Evolutionary conservation across 768 basidiomycete species (phyloP).

Genomic region (Suillus discolor): DNA sequence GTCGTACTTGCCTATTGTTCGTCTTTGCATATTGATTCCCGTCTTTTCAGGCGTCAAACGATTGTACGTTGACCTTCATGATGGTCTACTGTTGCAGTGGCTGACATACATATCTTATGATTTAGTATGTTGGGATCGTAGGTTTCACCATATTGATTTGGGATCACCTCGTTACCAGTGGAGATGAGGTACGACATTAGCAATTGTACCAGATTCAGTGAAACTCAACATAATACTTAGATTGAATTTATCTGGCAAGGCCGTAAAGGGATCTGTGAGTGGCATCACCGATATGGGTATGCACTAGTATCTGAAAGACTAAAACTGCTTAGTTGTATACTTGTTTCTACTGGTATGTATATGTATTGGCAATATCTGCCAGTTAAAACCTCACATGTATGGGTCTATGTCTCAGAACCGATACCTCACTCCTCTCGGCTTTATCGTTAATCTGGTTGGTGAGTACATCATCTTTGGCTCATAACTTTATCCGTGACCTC

Average conservation of each 20-base stretch:
- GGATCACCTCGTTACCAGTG: conserved; percentile 38
- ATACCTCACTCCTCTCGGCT: conserved; percentile 66
- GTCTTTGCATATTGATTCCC: background rate
- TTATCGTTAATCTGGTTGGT: conserved; percentile 57
- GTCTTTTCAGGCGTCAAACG: background rate
- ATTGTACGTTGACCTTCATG: background rate
- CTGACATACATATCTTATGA: background rate
- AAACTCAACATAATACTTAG: conserved; percentile 13
- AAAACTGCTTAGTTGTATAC: conserved; percentile 28
- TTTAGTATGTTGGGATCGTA: conserved; percentile 51
- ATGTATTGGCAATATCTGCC: background rate
- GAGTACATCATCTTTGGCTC: conserved; percentile 6
- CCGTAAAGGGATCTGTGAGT: conserved; percentile 30
- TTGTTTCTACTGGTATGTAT: conserved; percentile 37
- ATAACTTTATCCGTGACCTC: background rate
- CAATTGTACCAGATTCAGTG: background rate
- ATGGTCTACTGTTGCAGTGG: background rate
- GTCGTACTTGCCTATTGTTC: background rate
- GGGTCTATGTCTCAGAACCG: conserved; percentile 47
- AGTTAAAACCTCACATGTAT: background rate
- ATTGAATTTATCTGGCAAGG: conserved; percentile 37
- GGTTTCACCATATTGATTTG: conserved; percentile 51
- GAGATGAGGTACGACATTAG: conserved; percentile 30
- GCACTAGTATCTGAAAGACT: conserved; percentile 33
- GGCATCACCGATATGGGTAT: conserved; percentile 37